A percentile compares a stretch with the other conserved stretches of the same genome.
These are phyloP conservation scores for Vaccinium macrocarpon DNA, from an alignment of 148 eudicot genomes.

Conservation along the genomic window DNA sequence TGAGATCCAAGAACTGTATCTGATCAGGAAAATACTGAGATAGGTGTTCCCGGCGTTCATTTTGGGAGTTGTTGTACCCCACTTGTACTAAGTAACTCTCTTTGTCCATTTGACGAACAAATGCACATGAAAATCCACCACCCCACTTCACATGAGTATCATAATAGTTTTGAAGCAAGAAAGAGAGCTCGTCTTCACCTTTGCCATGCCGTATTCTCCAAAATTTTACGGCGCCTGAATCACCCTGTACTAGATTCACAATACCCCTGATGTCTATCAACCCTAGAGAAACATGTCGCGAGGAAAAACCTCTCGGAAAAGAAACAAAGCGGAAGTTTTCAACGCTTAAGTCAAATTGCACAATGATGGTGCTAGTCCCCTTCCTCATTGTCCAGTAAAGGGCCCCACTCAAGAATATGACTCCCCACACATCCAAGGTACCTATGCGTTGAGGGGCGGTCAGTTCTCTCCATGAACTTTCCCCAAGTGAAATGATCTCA, in stretches of 20 bases:
- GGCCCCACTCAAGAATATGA: neutral
- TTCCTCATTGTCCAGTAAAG: conserved; percentile 8
- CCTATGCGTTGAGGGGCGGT: neutral
- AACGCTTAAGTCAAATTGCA: conserved; percentile 2
- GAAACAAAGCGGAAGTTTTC: neutral
- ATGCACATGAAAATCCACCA: neutral
- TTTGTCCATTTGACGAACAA: neutral
- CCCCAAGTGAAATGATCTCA: conserved; percentile 14
- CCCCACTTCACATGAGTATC: conserved; percentile 12
- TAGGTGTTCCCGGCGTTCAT: neutral
- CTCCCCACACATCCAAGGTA: neutral
- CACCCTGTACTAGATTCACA: neutral
- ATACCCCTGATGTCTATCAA: neutral
- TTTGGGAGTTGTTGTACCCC: neutral
- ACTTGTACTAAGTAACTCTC: conserved; percentile 4
- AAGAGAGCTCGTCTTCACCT: neutral
- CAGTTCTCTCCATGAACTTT: conserved; percentile 17
- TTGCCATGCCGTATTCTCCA: neutral
- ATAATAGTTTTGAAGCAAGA: neutral
- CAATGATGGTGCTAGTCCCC: neutral
- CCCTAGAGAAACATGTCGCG: neutral
- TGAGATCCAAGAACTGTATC: neutral
- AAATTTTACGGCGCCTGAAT: neutral
- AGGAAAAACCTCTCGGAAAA: neutral
- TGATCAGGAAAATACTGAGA: neutral